Evolutionary conservation across 2,329 filamentous ascomycete genomes (phyloP).

Genomic region (Trichoderma atroviride): DNA sequence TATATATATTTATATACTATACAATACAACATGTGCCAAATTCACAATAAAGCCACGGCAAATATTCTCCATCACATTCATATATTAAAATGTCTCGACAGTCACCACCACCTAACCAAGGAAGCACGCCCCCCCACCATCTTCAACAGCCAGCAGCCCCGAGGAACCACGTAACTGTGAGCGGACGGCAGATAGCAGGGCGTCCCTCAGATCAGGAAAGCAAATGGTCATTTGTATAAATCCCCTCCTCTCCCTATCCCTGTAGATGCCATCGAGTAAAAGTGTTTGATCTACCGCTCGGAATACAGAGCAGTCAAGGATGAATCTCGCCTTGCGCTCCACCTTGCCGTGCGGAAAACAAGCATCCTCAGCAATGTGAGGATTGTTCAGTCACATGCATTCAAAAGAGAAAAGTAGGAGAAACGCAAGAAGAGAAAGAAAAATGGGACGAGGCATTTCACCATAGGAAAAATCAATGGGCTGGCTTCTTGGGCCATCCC

Average conservation of each 20-base stretch:
- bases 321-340: constrained; percentile 74
- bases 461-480: neutral
- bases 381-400: constrained; percentile 12
- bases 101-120: constrained; percentile 44
- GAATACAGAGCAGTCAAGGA: constrained; percentile 78
- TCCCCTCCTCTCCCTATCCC: constrained; percentile 42
- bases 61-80: neutral
- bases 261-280: constrained; percentile 34
- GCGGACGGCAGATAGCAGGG: constrained; percentile 42
- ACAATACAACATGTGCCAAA: neutral
- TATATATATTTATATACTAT: no score
- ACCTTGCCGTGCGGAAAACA: constrained; percentile 68
- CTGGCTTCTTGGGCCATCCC: constrained; percentile 13
- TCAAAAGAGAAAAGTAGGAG: neutral
- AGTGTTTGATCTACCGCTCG: constrained; percentile 65
- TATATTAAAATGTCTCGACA: constrained; percentile 45
- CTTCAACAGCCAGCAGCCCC: constrained; percentile 21
- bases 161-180: neutral
- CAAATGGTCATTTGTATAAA: constrained; percentile 45
- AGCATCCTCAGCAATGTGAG: neutral
- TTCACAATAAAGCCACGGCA: neutral
- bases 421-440: neutral
- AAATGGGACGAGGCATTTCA: neutral
- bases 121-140: constrained; percentile 35
- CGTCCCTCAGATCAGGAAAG: constrained; percentile 40